phyloP scores from a whole-genome alignment of 2,329 filamentous ascomycete genomes.

The Sarocladiaceae sp. region DNA sequence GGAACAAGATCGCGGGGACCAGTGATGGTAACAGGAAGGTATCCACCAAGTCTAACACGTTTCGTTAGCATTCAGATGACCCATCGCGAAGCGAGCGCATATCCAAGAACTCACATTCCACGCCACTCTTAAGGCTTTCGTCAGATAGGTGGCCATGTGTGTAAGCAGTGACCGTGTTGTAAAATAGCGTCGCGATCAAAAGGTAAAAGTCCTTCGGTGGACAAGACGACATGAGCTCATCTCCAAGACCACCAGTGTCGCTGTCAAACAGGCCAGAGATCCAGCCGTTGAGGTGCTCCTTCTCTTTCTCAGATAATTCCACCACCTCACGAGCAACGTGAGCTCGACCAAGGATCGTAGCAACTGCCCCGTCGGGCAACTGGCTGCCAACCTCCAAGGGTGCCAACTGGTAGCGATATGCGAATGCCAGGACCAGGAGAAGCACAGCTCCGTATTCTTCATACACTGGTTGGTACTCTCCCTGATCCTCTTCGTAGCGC shows the following conservation, averaged over 20 bases:
- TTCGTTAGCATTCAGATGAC: conserved; percentile 5
- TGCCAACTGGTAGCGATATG: conserved; percentile 66
- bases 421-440: conserved; percentile 65
- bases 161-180: conserved; percentile 66
- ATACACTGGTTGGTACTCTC: conserved; percentile 78
- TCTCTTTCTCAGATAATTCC: conserved; percentile 58
- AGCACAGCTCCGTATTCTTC: conserved; percentile 78
- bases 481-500: conserved; percentile 77
- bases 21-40: conserved; percentile 75
- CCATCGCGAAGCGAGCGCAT: background rate
- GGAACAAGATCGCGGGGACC: conserved; percentile 65
- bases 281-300: conserved; percentile 64
- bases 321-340: conserved; percentile 50
- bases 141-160: conserved; percentile 59
- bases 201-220: conserved; percentile 78
- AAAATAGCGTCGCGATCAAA: conserved; percentile 69
- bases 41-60: conserved; percentile 60
- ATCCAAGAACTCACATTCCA: conserved; percentile 58
- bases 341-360: conserved; percentile 56
- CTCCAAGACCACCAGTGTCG: conserved; percentile 65
- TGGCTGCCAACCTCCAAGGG: conserved; percentile 57
- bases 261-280: conserved; percentile 70
- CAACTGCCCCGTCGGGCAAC: conserved; percentile 58
- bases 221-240: conserved; percentile 76
- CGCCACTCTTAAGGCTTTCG: conserved; percentile 64